These are phyloP conservation scores for Paramyrothecium roridum DNA, from an alignment of 2,329 filamentous ascomycete genomes.

Conservation along the genomic window DNA sequence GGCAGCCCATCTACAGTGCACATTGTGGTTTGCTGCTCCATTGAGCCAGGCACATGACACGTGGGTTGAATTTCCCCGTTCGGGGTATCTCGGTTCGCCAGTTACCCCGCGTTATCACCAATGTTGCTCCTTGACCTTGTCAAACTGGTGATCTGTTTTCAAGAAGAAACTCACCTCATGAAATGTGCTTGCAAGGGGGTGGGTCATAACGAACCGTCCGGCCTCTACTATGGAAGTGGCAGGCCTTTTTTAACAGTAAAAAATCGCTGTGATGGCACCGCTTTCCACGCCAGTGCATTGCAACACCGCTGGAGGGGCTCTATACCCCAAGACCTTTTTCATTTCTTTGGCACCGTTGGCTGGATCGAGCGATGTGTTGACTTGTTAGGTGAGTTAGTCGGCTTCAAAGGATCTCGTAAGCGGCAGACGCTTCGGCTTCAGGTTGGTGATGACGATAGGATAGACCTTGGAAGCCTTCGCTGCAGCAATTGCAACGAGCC, in stretches of 20 bases:
- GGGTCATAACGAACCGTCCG: background rate
- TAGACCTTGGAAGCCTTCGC: constrained; percentile 40
- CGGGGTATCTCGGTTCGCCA: too few relatives aligned
- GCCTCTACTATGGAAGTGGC: background rate
- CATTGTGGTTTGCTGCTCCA: too few relatives aligned
- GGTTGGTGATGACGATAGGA: constrained; percentile 38
- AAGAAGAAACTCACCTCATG: background rate
- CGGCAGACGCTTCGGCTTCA: constrained; percentile 11
- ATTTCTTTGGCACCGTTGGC: background rate
- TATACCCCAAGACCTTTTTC: background rate
- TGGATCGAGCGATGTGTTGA: background rate
- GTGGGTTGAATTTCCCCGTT: too few relatives aligned
- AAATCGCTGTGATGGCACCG: background rate
- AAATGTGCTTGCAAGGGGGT: background rate
- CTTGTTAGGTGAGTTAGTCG: background rate
- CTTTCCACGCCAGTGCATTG: background rate
- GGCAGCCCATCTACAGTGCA: too few relatives aligned
- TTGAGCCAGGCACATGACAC: too few relatives aligned
- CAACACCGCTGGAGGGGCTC: background rate
- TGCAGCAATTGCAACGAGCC: constrained; percentile 32
- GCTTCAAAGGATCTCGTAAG: background rate
- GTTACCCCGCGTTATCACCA: too few relatives aligned
- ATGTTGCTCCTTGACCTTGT: background rate
- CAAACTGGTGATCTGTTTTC: background rate
- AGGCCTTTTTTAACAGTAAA: background rate